Evolutionary conservation across 345 rosid genomes (phyloP).

Genomic region (Lepidium didymum): DNA sequence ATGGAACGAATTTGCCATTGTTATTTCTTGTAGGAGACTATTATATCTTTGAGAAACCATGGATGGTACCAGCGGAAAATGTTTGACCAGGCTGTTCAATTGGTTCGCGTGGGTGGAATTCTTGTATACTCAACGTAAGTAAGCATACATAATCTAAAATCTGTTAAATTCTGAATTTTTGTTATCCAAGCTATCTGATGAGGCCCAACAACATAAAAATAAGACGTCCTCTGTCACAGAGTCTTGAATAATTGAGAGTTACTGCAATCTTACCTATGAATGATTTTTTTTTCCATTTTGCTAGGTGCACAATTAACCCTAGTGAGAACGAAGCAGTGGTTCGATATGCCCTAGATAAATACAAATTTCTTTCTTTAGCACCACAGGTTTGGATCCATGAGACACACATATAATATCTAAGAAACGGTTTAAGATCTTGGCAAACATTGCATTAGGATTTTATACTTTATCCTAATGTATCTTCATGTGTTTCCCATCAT

Average conservation of each 20-base stretch:
- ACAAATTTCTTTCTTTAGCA: constrained; percentile 71
- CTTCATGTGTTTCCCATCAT: background rate
- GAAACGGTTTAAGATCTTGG: background rate
- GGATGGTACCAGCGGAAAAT: constrained; percentile 80
- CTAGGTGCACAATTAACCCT: constrained; percentile 91
- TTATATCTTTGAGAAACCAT: constrained; percentile 74
- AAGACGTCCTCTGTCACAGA: background rate
- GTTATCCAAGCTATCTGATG: background rate
- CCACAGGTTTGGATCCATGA: constrained; percentile 54
- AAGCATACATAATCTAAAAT: background rate
- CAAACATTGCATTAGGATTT: background rate
- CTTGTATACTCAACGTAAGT: constrained; percentile 95
- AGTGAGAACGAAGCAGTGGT: constrained; percentile 94
- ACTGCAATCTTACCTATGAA: background rate
- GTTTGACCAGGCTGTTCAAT: constrained; percentile 97
- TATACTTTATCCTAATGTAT: background rate
- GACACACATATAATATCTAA: background rate
- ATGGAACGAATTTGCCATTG: background rate
- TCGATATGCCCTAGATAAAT: constrained; percentile 84
- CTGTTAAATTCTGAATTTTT: background rate
- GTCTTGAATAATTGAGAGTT: background rate
- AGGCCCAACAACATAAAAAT: background rate
- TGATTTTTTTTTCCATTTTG: constrained; percentile 18
- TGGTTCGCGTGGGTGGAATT: constrained; percentile 91
- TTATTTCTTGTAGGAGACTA: constrained; percentile 52